Evolutionary conservation across 345 rosid genomes (phyloP).

Genomic region (Erucastrum elatum): DNA sequence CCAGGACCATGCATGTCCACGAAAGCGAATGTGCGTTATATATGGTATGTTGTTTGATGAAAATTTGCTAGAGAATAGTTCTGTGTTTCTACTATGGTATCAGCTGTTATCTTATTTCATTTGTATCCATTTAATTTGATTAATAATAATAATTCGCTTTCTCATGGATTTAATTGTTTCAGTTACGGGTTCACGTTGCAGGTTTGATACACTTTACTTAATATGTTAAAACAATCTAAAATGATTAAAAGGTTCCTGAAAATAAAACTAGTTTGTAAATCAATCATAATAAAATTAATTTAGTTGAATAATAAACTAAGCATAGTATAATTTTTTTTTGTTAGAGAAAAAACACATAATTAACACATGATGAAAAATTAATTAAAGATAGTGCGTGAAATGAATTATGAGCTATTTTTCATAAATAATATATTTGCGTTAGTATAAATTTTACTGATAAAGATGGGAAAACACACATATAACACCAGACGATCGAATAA

Average conservation of each 20-base stretch:
- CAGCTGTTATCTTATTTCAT: background rate
- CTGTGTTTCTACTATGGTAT: background rate
- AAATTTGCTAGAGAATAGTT: background rate
- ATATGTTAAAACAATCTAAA: background rate
- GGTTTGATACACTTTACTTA: background rate
- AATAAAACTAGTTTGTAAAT: background rate
- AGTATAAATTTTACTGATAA: background rate
- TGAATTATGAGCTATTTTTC: background rate
- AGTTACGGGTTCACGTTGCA: background rate
- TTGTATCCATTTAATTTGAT: background rate
- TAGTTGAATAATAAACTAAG: background rate
- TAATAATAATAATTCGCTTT: background rate
- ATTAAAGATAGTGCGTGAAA: background rate
- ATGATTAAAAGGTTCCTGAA: background rate
- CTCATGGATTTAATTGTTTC: background rate
- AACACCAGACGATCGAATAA: background rate
- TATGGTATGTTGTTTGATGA: background rate
- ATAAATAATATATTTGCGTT: background rate
- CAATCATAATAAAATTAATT: background rate
- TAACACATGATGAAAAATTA: background rate
- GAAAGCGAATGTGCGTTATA: background rate
- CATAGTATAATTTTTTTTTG: background rate
- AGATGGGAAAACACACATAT: background rate
- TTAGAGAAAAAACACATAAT: background rate
- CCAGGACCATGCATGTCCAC: background rate